These are phyloP conservation scores for Plasmodium cynomolgi DNA, from an alignment of 169 alveolate genomes.

Conservation along the genomic window DNA sequence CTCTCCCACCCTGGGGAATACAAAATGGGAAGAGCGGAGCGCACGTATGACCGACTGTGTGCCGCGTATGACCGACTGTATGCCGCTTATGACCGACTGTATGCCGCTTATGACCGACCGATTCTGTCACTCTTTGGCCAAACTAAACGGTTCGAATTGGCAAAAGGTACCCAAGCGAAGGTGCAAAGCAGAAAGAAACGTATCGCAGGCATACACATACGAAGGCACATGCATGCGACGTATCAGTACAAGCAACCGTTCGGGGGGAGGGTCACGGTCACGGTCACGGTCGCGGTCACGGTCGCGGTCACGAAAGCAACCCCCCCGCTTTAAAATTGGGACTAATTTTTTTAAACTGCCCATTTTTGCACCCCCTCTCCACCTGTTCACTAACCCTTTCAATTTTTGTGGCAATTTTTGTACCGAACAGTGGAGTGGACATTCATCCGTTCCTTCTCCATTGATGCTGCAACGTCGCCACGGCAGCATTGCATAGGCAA, in stretches of 20 bases:
- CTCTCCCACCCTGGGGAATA: background rate
- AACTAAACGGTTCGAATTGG: background rate
- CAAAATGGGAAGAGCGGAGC: background rate
- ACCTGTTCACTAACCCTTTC: background rate
- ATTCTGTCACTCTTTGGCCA: too few species aligned
- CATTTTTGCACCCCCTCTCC: background rate
- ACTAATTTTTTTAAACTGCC: background rate
- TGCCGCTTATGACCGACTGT: too few species aligned
- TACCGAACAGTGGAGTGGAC: background rate
- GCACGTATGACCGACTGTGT: too few species aligned
- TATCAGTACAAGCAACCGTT: background rate
- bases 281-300: too few species aligned
- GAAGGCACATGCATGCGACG: background rate
- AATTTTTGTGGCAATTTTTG: background rate
- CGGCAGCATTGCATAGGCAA: background rate
- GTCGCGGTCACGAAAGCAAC: background rate
- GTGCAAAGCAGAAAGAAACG: background rate
- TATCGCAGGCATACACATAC: background rate
- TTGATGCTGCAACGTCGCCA: background rate
- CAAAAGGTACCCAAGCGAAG: background rate
- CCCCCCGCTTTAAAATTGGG: background rate
- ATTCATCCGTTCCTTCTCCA: background rate
- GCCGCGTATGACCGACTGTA: too few species aligned
- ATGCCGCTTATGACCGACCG: too few species aligned
- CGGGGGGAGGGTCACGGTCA: background rate